These are phyloP conservation scores for Scheffersomyces lignosus DNA, from an alignment of 805 yeast species.

Conservation along the genomic window DNA sequence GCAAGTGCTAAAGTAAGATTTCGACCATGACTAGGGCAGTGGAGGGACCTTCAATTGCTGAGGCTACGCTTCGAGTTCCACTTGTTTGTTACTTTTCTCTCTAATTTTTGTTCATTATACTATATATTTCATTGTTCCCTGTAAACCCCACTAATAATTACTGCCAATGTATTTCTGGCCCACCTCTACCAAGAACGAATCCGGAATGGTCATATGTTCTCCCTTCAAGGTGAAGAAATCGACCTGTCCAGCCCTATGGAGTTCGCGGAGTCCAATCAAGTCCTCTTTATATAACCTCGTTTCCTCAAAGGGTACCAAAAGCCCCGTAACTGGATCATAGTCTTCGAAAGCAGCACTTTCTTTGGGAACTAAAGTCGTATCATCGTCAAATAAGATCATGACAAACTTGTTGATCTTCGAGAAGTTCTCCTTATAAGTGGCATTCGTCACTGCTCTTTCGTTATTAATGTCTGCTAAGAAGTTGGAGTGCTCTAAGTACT, in stretches of 20 bases:
- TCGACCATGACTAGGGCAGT: too few species aligned
- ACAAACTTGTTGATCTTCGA: constrained; percentile 51
- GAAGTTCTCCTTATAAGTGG: constrained; percentile 45
- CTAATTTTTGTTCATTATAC: too few species aligned
- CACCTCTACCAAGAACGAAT: constrained; percentile 46
- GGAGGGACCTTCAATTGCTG: too few species aligned
- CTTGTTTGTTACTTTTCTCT: too few species aligned
- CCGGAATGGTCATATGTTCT: constrained; percentile 65
- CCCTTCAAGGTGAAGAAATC: constrained; percentile 54
- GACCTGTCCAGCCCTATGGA: constrained; percentile 45
- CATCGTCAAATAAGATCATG: constrained; percentile 58
- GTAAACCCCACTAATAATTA: too few species aligned
- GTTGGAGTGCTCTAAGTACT: constrained; percentile 54
- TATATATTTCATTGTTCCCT: too few species aligned
- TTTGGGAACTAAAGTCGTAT: constrained; percentile 70
- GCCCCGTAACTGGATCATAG: constrained; percentile 43
- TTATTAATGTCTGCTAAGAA: constrained; percentile 70
- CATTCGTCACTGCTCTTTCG: constrained; percentile 42
- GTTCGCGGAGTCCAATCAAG: constrained; percentile 55
- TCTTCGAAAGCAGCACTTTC: constrained; percentile 71
- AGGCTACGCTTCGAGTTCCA: too few species aligned
- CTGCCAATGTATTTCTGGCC: constrained; percentile 46
- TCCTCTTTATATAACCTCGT: constrained; percentile 55
- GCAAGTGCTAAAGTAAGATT: too few species aligned
- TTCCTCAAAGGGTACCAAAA: constrained; percentile 43